A percentile compares a stretch with the other conserved stretches of the same genome.
Evolutionary conservation across 768 basidiomycete genomes (phyloP).

Genomic region (Artomyces pyxidatus): DNA sequence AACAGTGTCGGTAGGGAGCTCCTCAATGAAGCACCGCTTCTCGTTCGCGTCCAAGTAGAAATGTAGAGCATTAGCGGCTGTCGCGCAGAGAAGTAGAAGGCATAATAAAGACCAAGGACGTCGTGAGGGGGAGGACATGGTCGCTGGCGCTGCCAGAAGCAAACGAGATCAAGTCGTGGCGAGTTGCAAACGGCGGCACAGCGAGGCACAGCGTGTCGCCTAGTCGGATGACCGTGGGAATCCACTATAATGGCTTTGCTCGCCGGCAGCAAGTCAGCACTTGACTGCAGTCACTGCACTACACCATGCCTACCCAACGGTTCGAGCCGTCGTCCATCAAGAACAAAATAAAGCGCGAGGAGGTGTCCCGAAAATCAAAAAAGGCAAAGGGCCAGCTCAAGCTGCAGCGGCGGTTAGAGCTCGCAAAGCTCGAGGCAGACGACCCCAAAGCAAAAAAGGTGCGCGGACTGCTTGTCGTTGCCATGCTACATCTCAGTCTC

Average conservation of each 20-base stretch:
- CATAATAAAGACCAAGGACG: constrained; percentile 23
- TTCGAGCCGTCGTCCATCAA: constrained; percentile 65
- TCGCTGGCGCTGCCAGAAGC: background rate
- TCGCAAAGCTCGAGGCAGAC: constrained; percentile 65
- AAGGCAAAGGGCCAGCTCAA: constrained; percentile 75
- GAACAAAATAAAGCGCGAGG: constrained; percentile 85
- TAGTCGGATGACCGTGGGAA: background rate
- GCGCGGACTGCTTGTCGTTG: constrained; percentile 10
- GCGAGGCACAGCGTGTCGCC: too few relatives aligned
- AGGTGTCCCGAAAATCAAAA: constrained; percentile 64
- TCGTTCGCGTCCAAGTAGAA: constrained; percentile 96
- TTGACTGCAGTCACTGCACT: background rate
- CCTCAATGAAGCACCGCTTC: constrained; percentile 92
- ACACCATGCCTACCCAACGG: constrained; percentile 44
- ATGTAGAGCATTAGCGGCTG: constrained; percentile 69
- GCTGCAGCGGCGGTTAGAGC: constrained; percentile 70
- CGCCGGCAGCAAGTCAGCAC: background rate
- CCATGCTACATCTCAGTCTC: background rate
- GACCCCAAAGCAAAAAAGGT: constrained; percentile 79
- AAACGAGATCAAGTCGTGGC: background rate
- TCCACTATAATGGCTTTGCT: background rate
- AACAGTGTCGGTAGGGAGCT: constrained; percentile 90
- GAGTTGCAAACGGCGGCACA: background rate
- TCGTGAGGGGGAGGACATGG: constrained; percentile 5
- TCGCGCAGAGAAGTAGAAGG: constrained; percentile 33